A percentile compares a stretch with the other conserved stretches of the same genome.
phyloP scores from a whole-genome alignment of 2,329 filamentous ascomycete genomes.

The Stagonosporopsis cucurbitacearum region DNA sequence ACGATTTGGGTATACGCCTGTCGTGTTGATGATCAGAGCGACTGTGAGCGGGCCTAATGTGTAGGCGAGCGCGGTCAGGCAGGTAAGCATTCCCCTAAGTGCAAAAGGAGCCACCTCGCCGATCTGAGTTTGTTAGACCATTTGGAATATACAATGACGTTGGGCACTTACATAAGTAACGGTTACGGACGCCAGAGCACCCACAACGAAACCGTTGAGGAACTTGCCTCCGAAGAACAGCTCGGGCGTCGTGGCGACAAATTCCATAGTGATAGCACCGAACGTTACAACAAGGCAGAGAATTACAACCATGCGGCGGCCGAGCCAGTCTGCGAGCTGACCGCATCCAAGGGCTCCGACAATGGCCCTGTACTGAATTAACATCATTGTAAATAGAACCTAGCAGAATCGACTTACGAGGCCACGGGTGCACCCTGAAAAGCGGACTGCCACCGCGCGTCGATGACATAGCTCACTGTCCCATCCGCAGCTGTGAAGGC shows the following conservation, averaged over 20 bases:
- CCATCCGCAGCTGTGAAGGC: slow-evolving; percentile 32
- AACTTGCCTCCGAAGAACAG: slow-evolving; percentile 55
- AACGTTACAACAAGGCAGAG: slow-evolving; percentile 47
- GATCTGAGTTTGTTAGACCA: slow-evolving; percentile 34
- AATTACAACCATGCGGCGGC: slow-evolving; percentile 45
- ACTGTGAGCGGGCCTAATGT: slow-evolving; percentile 51
- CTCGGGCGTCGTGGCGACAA: slow-evolving; percentile 51
- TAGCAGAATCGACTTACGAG: slow-evolving; percentile 32
- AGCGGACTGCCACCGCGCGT: slow-evolving; percentile 53
- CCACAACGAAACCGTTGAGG: slow-evolving; percentile 52
- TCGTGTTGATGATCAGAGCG: slow-evolving; percentile 37
- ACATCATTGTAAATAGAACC: neutral
- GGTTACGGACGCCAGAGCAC: slow-evolving; percentile 49
- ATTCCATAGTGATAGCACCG: slow-evolving; percentile 51
- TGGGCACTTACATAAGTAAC: slow-evolving; percentile 30
- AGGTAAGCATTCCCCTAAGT: slow-evolving; percentile 48
- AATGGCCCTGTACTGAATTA: slow-evolving; percentile 22
- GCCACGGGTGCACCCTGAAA: slow-evolving; percentile 41
- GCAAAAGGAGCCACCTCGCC: slow-evolving; percentile 50
- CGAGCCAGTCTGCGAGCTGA: slow-evolving; percentile 48
- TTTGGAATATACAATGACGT: neutral
- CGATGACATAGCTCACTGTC: slow-evolving; percentile 47
- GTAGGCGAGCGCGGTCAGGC: slow-evolving; percentile 51
- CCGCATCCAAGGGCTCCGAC: slow-evolving; percentile 46
- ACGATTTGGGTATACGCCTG: slow-evolving; percentile 45